Conservation (phyloP, 306 rosid species). For the Geum urbanum region DNA sequence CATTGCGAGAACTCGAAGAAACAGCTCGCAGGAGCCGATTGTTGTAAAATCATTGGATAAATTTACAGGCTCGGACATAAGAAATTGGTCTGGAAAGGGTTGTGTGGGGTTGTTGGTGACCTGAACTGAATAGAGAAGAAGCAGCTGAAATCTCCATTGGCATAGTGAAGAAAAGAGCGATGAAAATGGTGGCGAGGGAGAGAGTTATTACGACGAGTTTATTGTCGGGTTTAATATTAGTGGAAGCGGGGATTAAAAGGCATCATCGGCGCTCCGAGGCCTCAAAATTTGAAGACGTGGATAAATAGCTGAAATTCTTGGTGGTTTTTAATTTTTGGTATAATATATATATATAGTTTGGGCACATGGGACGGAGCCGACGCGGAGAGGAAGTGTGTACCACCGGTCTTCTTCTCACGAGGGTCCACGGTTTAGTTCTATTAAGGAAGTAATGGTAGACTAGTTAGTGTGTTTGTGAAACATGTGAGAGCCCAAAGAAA, state of each 20-base stretch:
- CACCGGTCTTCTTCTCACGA: neutral
- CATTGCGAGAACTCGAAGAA: constrained; percentile 44
- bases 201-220: neutral
- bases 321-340: neutral
- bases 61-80: neutral
- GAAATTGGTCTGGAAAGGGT: constrained; percentile 33
- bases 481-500: no score
- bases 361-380: constrained; percentile 58
- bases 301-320: no score
- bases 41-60: constrained; percentile 61
- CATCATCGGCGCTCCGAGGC: constrained; percentile 36
- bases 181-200: neutral
- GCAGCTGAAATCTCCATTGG: constrained; percentile 16
- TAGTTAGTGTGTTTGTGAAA: no score
- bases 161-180: no score
- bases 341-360: neutral
- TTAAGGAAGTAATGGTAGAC: no score
- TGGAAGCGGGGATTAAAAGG: neutral
- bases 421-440: neutral
- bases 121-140: constrained; percentile 1
- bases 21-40: constrained; percentile 30
- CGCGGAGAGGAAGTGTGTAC: constrained; percentile 20
- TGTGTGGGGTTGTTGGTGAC: constrained; percentile 24
- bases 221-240: neutral
- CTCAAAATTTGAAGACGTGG: constrained; percentile 61